phyloP scores from a whole-genome alignment of 768 basidiomycete species.

The Arthromyces matolae region DNA sequence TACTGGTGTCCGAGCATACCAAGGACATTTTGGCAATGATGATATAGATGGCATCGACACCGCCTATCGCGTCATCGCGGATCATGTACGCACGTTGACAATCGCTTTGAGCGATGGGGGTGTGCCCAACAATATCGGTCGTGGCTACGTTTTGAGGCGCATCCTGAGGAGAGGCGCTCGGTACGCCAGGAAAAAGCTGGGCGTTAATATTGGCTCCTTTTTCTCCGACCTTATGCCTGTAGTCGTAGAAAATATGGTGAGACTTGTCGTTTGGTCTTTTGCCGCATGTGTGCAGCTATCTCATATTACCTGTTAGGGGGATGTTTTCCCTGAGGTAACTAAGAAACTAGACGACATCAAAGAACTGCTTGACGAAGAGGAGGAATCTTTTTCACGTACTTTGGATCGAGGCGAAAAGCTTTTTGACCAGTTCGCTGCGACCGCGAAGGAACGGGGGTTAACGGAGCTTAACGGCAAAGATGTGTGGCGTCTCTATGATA shows the following conservation, averaged over 20 bases:
- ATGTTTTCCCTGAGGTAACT: constrained; percentile 89
- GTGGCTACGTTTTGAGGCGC: constrained; percentile 94
- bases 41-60: constrained; percentile 95
- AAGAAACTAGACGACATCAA: constrained; percentile 80
- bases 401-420: constrained; percentile 95
- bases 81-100: constrained; percentile 92
- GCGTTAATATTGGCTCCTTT: constrained; percentile 88
- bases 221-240: constrained; percentile 91
- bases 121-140: constrained; percentile 91
- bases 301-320: constrained; percentile 56
- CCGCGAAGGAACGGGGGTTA: constrained; percentile 57
- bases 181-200: constrained; percentile 92
- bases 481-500: constrained; percentile 97
- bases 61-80: constrained; percentile 95
- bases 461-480: constrained; percentile 83
- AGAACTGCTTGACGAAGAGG: constrained; percentile 96
- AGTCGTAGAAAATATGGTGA: constrained; percentile 83
- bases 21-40: constrained; percentile 92
- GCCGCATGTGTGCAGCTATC: not conserved
- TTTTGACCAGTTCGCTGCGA: constrained; percentile 82
- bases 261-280: constrained; percentile 16
- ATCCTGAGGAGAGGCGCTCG: constrained; percentile 93
- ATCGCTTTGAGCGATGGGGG: constrained; percentile 97
- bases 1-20: constrained; percentile 83
- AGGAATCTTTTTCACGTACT: constrained; percentile 96